Evolutionary conservation across 108 stramenopile genomes (phyloP).

Genomic region (Pseudonitzschia multiseries): DNA sequence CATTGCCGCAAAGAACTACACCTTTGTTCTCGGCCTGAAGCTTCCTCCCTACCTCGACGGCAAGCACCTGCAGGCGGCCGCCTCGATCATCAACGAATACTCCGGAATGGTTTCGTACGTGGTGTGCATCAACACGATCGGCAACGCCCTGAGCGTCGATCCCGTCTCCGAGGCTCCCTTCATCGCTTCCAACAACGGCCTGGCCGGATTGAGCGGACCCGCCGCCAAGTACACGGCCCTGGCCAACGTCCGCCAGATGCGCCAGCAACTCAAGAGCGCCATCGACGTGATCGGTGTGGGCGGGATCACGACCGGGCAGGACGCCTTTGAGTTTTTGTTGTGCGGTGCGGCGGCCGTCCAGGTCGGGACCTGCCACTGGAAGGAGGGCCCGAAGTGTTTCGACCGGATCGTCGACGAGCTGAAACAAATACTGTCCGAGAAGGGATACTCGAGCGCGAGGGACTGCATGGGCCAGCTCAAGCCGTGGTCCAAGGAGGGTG

Average conservation of each 20-base stretch:
- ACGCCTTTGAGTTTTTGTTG: slow-evolving; percentile 82
- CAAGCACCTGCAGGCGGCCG: slow-evolving; percentile 77
- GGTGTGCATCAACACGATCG: slow-evolving; percentile 87
- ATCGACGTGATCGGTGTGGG: slow-evolving; percentile 93
- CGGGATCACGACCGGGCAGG: slow-evolving; percentile 70
- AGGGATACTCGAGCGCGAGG: slow-evolving; percentile 66
- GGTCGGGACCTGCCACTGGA: slow-evolving; percentile 92
- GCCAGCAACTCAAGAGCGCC: slow-evolving; percentile 56
- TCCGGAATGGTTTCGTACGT: slow-evolving; percentile 61
- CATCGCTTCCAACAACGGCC: slow-evolving; percentile 79
- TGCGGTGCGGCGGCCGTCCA: slow-evolving; percentile 90
- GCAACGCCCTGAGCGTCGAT: slow-evolving; percentile 83
- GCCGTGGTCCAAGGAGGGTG: slow-evolving; percentile 84
- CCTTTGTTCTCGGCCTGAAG: slow-evolving; percentile 71
- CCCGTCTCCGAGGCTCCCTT: slow-evolving; percentile 60
- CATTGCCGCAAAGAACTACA: slow-evolving; percentile 42
- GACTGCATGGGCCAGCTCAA: slow-evolving; percentile 84
- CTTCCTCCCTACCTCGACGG: slow-evolving; percentile 92
- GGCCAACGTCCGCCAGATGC: slow-evolving; percentile 82
- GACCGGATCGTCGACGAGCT: slow-evolving; percentile 84
- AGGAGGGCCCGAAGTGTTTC: slow-evolving; percentile 88
- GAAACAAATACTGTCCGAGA: slow-evolving; percentile 54
- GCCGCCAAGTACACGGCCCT: slow-evolving; percentile 88
- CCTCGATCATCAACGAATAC: slow-evolving; percentile 77
- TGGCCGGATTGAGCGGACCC: slow-evolving; percentile 84